Percentiles rank a stretch among this genome's conserved stretches.
Conservation (phyloP, 495 filamentous ascomycete genomes). For the Penicillium bialowiezense region DNA sequence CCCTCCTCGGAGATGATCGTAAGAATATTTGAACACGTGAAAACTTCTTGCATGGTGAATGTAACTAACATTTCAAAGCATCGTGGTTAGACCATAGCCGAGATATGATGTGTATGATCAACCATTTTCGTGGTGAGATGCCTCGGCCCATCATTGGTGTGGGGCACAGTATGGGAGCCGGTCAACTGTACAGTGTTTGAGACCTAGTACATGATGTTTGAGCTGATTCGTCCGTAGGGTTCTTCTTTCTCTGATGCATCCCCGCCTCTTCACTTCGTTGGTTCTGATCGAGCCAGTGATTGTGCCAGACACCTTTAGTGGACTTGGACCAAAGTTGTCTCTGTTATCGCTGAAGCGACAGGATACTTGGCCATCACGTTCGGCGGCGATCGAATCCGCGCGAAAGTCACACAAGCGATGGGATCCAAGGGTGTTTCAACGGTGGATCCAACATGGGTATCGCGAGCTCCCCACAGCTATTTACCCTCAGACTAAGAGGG, state of each 20-base stretch:
- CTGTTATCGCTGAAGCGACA: conserved; percentile 40
- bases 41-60: background rate
- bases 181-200: conserved; percentile 53
- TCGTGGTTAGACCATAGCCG: conserved; percentile 73
- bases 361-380: conserved; percentile 55
- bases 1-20: conserved; percentile 63
- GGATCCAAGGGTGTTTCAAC: conserved; percentile 2
- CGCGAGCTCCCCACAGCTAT: conserved; percentile 36
- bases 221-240: no score
- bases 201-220: conserved; percentile 28
- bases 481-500: no score
- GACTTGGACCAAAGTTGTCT: conserved; percentile 21
- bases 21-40: no score
- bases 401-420: conserved; percentile 3
- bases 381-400: conserved; percentile 6
- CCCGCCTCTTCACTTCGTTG: conserved; percentile 64
- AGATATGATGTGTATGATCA: conserved; percentile 73
- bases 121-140: conserved; percentile 68
- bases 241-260: conserved; percentile 61
- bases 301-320: conserved; percentile 29
- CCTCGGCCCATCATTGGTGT: conserved; percentile 72
- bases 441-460: conserved; percentile 1
- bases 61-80: conserved; percentile 32
- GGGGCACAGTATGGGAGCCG: conserved; percentile 76
- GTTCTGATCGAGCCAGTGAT: conserved; percentile 69